Evolutionary conservation across 441 rosid genomes (phyloP), one percentile per base, ranked within the genome.

Genomic region (Erysimum cheiri): DNA sequence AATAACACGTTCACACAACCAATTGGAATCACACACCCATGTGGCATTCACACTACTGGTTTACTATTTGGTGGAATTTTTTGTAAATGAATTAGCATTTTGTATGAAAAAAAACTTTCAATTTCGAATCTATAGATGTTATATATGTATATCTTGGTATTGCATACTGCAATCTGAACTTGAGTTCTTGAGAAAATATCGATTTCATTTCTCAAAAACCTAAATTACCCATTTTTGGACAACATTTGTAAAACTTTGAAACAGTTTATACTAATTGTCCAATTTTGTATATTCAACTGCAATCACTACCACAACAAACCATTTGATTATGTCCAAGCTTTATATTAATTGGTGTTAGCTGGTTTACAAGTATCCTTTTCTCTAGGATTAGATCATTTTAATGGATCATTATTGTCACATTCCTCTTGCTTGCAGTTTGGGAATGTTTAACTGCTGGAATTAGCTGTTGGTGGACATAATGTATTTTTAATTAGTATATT

Each of bases 401-500:
- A 0, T 50, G 6, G 28, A 31, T 52, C 47, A 62, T 54, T 53
- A 54, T 44, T 62, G 48, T 54, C 69, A 71, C 64, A 55, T 33
- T 62, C 64, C 44, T 54, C 55, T 71, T 71, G 69, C 63, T 71
- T 71, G 40, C 26, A 62, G 48, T 60, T 60, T 31, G 44, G 54
- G 60, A 36, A 50, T 60, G 44, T 59, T 41, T 19, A 70, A 13
- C 32, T 71, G 32, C 55, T 64, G 64, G 63, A 24, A 26, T 44
- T 44, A 63, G 75, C 70, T 71, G 70, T 54, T 63, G 32, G 32
- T 54, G 56, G 32, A 47, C 5, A 40, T 10, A 26, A 54, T 41
- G 3, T 53, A 53, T 10, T n/a, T 43, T 33, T 41, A 43, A 19
- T 53, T 32, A 62, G 60, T 43, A 43, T 22, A 41, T 31, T 60